Evolutionary conservation across 2,329 filamentous ascomycete species (phyloP).

Genomic region (Dactylellina cionopaga): DNA sequence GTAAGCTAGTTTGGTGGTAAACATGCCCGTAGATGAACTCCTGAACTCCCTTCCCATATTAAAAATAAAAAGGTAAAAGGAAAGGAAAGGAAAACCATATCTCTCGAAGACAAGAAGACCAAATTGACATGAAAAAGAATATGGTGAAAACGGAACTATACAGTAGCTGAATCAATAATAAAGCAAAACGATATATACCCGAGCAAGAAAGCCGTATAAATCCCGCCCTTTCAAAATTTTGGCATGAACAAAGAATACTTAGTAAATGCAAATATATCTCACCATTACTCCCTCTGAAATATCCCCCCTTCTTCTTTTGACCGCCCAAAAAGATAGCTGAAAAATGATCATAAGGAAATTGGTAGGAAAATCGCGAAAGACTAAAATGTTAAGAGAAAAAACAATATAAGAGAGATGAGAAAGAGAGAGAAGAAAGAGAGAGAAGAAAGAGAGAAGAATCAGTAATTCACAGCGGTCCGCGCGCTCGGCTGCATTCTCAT

Average conservation of each 20-base stretch:
- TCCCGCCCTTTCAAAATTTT: constrained; percentile 37
- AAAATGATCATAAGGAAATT: constrained; percentile 19
- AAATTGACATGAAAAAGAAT: constrained; percentile 14
- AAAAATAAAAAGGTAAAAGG: constrained; percentile 19
- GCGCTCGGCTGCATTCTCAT: constrained; percentile 52
- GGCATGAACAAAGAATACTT: constrained; percentile 41
- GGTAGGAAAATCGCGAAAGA: constrained; percentile 18
- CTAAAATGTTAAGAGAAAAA: constrained; percentile 1
- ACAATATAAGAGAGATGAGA: constrained; percentile 1
- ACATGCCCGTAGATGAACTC: constrained; percentile 51
- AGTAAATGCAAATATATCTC: constrained; percentile 41
- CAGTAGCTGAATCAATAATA: constrained; percentile 25
- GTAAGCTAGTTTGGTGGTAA: constrained; percentile 23
- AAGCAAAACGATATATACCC: constrained; percentile 39
- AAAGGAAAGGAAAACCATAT: constrained; percentile 7
- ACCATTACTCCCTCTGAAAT: constrained; percentile 50
- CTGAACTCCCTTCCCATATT: constrained; percentile 51
- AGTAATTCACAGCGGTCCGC: constrained; percentile 48
- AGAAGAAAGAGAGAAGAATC: constrained; percentile 7
- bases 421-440: constrained; percentile 6
- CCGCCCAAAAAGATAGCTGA: constrained; percentile 9
- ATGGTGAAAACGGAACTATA: constrained; percentile 16
- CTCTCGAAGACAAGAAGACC: constrained; percentile 14
- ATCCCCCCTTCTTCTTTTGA: constrained; percentile 39
- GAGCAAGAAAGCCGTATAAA: constrained; percentile 40